Percentiles rank a stretch among this genome's conserved stretches.
Evolutionary conservation across 768 basidiomycete species (phyloP).

Genomic region (Coprinellus aureogranulatus): DNA sequence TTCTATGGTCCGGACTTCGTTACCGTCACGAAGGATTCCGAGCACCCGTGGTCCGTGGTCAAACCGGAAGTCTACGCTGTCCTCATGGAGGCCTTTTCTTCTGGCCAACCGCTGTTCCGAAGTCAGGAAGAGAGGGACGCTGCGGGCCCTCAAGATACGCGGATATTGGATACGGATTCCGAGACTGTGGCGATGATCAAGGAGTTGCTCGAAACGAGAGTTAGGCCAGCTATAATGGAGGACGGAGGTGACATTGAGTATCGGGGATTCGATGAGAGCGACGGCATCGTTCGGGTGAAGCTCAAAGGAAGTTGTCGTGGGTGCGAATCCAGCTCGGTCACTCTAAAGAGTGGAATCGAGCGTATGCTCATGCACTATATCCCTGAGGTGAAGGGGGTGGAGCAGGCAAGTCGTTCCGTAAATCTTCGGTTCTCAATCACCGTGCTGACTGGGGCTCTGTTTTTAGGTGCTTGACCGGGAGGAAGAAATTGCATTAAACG

Average conservation of each 20-base stretch:
- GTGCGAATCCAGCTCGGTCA: conserved; percentile 90
- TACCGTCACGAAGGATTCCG: conserved; percentile 88
- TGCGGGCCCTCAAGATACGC: conserved; percentile 90
- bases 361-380: conserved; percentile 99
- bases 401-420: conserved; percentile 58
- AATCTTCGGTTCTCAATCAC: neutral
- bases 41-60: conserved; percentile 81
- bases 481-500: conserved; percentile 80
- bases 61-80: conserved; percentile 97
- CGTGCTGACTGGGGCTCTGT: neutral
- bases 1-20: conserved; percentile 99
- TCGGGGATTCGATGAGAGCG: conserved; percentile 77
- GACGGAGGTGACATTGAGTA: conserved; percentile 99
- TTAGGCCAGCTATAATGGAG: conserved; percentile 97
- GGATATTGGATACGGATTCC: conserved; percentile 89
- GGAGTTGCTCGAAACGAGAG: conserved; percentile 90
- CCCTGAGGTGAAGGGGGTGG: conserved; percentile 89
- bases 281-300: conserved; percentile 79
- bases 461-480: conserved; percentile 83
- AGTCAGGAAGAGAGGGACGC: conserved; percentile 75
- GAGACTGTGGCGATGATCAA: conserved; percentile 99
- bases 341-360: conserved; percentile 95
- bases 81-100: conserved; percentile 96
- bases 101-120: conserved; percentile 83
- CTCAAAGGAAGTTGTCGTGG: conserved; percentile 97